phyloP scores from a whole-genome alignment of 352 stramenopile genomes.

The Pythium oligandrum region DNA sequence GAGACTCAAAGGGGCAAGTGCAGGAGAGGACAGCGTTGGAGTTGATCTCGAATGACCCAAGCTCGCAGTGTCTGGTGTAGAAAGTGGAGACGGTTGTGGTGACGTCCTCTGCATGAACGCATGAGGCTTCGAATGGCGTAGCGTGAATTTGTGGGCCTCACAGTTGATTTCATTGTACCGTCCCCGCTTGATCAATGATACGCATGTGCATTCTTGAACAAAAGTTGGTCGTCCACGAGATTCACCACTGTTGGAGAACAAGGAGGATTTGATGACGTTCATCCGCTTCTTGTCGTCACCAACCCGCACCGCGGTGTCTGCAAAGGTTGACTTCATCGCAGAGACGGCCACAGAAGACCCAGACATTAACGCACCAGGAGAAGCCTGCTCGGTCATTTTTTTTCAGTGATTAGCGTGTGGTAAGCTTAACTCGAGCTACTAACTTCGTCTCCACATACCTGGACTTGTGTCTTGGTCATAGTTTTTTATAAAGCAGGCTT shows the following conservation, averaged over 20 bases:
- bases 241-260: neutral
- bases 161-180: conserved; percentile 44
- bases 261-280: conserved; percentile 10
- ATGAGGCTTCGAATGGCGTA: conserved; percentile 47
- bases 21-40: neutral
- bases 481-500: neutral
- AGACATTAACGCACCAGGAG: no score
- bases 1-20: neutral
- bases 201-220: conserved; percentile 37
- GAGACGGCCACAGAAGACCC: neutral
- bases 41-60: neutral
- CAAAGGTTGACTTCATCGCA: neutral
- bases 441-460: neutral
- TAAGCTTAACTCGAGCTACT: no score
- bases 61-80: conserved; percentile 9
- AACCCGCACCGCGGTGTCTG: conserved; percentile 10
- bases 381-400: no score
- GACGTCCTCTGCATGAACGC: conserved; percentile 14
- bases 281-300: conserved; percentile 13
- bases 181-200: conserved; percentile 36
- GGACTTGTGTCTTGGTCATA: neutral
- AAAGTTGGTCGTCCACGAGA: neutral
- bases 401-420: no score
- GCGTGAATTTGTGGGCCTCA: conserved; percentile 52
- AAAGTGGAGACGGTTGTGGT: neutral